Percentiles rank a stretch among this genome's conserved stretches.
Conservation (phyloP, 306 rosid genomes). For the Cucumis cinereus region DNA sequence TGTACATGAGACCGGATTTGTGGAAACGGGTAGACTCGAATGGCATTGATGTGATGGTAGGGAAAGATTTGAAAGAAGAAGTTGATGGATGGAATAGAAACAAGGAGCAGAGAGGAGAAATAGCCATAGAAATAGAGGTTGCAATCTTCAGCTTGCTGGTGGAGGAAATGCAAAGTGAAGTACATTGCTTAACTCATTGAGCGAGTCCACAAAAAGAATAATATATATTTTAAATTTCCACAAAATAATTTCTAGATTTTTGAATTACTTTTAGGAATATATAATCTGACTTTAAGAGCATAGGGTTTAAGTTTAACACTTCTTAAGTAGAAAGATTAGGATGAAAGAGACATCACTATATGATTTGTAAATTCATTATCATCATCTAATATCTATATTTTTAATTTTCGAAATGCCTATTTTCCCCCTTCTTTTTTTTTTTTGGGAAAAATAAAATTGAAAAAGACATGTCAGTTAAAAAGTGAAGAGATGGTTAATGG, state of each 20-base stretch:
- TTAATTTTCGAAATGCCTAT: not conserved
- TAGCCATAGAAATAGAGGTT: slow-evolving; percentile 48
- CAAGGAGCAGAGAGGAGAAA: slow-evolving; percentile 25
- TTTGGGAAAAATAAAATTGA: not conserved
- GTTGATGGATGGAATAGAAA: slow-evolving; percentile 43
- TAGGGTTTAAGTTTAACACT: not conserved
- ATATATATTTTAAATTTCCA: slow-evolving; percentile 13
- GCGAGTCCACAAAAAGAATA: slow-evolving; percentile 8
- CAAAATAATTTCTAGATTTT: not conserved
- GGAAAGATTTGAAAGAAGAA: slow-evolving; percentile 51
- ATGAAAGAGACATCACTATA: not conserved
- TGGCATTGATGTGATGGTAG: slow-evolving; percentile 79
- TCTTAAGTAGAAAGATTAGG: not conserved
- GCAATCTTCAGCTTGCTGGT: slow-evolving; percentile 45
- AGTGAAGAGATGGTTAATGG: not conserved
- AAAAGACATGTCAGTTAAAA: not conserved
- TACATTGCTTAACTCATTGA: slow-evolving; percentile 21
- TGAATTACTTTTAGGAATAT: not conserved
- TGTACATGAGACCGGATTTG: slow-evolving; percentile 37
- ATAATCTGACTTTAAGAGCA: not conserved
- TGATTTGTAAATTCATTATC: not conserved
- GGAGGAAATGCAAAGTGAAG: slow-evolving; percentile 56
- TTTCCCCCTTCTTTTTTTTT: not conserved
- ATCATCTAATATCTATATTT: not conserved
- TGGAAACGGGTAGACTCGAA: slow-evolving; percentile 63